A percentile compares a stretch with the other conserved stretches of the same genome.
These are phyloP conservation scores for Solanum hybrid DNA, from an alignment of 305 asterid species.

Conservation along the genomic window DNA sequence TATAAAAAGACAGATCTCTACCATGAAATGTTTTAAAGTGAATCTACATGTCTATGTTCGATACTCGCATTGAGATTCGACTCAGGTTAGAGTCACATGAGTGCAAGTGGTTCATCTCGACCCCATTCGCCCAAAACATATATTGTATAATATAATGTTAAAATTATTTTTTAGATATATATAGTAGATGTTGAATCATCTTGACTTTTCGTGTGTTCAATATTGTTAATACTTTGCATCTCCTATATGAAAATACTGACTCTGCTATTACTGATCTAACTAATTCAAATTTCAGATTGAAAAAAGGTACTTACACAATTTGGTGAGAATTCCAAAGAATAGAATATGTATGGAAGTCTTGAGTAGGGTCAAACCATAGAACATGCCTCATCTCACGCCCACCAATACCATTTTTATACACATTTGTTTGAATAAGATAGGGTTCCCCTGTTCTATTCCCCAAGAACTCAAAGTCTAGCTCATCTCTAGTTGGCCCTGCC, in stretches of 20 bases:
- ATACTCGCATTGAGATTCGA: neutral
- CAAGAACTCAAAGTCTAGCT: conserved; percentile 81
- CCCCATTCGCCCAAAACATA: neutral
- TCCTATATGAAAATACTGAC: neutral
- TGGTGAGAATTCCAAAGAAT: conserved; percentile 77
- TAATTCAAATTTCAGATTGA: neutral
- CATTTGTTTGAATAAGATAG: conserved; percentile 68
- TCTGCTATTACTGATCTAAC: neutral
- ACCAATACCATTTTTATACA: conserved; percentile 84
- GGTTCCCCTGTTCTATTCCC: conserved; percentile 88
- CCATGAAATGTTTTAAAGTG: neutral
- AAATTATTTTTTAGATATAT: too few species aligned
- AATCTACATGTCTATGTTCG: neutral
- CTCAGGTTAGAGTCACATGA: neutral
- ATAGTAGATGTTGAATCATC: neutral
- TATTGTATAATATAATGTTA: too few species aligned
- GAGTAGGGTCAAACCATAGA: conserved; percentile 85
- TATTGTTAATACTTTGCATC: neutral
- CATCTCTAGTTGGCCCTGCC: conserved; percentile 76
- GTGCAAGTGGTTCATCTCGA: neutral
- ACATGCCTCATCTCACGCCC: conserved; percentile 76
- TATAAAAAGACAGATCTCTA: neutral
- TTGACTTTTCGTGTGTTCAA: neutral
- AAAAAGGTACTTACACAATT: conserved; percentile 42
- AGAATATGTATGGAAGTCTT: conserved; percentile 69